Conservation (phyloP, 2,329 filamentous ascomycete genomes). For the Emmonsiellopsis sp. region DNA sequence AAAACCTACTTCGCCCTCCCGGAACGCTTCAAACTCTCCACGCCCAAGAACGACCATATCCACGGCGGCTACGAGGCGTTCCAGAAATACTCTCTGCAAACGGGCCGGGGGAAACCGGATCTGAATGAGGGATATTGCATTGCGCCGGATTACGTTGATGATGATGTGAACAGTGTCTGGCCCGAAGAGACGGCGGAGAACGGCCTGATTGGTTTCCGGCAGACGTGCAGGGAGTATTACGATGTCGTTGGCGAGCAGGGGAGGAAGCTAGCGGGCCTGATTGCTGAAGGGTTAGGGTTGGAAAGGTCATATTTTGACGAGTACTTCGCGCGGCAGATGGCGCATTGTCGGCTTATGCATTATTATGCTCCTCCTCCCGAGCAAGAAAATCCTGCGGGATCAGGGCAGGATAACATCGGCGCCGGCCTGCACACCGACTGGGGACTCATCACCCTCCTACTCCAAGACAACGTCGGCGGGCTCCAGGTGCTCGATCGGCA, state of each 20-base stretch:
- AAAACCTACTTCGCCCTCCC: background rate
- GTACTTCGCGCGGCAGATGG: background rate
- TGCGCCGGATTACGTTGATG: slow-evolving; percentile 1
- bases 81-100: background rate
- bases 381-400: background rate
- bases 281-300: slow-evolving; percentile 1
- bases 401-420: background rate
- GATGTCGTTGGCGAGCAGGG: background rate
- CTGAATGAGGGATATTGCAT: slow-evolving; percentile 2
- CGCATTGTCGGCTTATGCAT: slow-evolving; percentile 1
- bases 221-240: background rate
- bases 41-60: background rate
- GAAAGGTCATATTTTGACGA: background rate
- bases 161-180: background rate
- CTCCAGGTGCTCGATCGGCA: slow-evolving; percentile 43
- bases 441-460: slow-evolving; percentile 46
- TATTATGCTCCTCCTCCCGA: background rate
- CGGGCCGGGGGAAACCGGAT: background rate
- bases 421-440: slow-evolving; percentile 41
- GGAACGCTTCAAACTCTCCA: background rate
- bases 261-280: background rate
- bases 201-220: background rate
- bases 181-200: background rate
- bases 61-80: slow-evolving; percentile 1
- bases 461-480: slow-evolving; percentile 43